Evolutionary conservation across 2,329 filamentous ascomycete species (phyloP), one percentile per base, ranked within the genome.

Genomic region (Fusarium acutatum): DNA sequence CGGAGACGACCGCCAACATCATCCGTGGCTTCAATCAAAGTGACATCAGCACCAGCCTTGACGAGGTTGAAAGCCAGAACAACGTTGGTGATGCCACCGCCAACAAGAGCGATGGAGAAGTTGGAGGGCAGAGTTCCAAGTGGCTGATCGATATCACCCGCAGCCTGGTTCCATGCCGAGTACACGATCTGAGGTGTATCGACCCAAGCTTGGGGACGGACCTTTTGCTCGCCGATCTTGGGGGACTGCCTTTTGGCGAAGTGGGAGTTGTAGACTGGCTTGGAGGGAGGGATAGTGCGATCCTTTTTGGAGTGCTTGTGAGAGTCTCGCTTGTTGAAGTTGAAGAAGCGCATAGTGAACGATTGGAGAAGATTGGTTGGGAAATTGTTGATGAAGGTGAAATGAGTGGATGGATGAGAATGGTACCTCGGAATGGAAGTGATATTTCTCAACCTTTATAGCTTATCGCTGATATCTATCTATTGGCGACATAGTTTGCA

Each of bases 161-260:
- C 50, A 10, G 50, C 50, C 24, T 38, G 50, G 6, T 37, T 53
- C 50, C 50, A 53, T 7, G 34, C 50, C 14, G 34, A 53, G 24
- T 38, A 53, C 34, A 38, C 50, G 6, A 53, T 53, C 10, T 53
- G 50, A 14, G 50, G 50, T 28, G 50, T 53, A 53, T 53, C 50
- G 11, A 53, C 50, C 50, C 34, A 53, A 6, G 34, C 50, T 1
- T 53, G 34, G 7, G 50, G 24, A 2, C 50, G 50, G 3, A 38
- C 50, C 34, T 53, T 53, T 53, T 53, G 50, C 6, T 38, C 50
- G 24, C 34, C 34, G 24, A 10, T 3, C 34, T 28, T 38, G 18
- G 34, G 38, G 10, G 34, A n/a, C 24, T 38, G 20, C 1, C 50
- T 53, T 22, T 38, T 53, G 20, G 18, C 14, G 2, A 13, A 53